These are phyloP conservation scores for Pelargonium citronellum DNA, from an alignment of 441 rosid genomes.

Conservation along the genomic window DNA sequence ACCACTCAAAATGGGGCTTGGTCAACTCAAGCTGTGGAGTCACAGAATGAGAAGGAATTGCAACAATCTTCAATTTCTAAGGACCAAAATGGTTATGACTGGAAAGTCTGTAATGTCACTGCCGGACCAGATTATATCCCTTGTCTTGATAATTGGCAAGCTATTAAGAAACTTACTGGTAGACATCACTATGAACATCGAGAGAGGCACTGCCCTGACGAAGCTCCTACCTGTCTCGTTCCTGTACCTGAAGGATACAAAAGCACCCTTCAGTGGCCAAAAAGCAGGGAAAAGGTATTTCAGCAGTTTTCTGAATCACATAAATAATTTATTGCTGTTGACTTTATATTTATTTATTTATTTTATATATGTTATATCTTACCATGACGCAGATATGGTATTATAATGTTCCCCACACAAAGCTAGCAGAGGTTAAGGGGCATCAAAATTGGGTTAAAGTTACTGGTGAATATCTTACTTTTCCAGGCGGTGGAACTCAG, in stretches of 20 bases:
- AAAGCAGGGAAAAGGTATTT: constrained; percentile 76
- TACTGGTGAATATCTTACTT: constrained; percentile 81
- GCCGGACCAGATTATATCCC: constrained; percentile 87
- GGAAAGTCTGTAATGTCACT: constrained; percentile 75
- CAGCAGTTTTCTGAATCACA: not conserved
- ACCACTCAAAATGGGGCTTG: constrained; percentile 69
- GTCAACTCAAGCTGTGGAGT: constrained; percentile 72
- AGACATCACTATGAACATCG: constrained; percentile 77
- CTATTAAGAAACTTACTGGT: constrained; percentile 38
- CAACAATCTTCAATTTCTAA: constrained; percentile 32
- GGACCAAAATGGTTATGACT: constrained; percentile 35
- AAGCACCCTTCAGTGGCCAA: constrained; percentile 64
- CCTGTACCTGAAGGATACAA: constrained; percentile 63
- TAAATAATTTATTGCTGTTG: constrained; percentile 1
- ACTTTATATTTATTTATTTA: not conserved
- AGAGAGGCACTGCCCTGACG: constrained; percentile 92
- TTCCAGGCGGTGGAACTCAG: constrained; percentile 96
- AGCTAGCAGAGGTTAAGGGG: constrained; percentile 76
- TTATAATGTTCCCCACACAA: constrained; percentile 74
- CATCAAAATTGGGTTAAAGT: constrained; percentile 95
- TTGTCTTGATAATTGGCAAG: constrained; percentile 83
- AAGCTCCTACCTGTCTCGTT: constrained; percentile 68
- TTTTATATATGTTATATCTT: constrained; percentile 12
- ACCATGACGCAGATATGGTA: constrained; percentile 70
- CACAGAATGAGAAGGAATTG: constrained; percentile 75